phyloP scores from a whole-genome alignment of 345 rosid species.

The Xanthoceras sorbifolium region DNA sequence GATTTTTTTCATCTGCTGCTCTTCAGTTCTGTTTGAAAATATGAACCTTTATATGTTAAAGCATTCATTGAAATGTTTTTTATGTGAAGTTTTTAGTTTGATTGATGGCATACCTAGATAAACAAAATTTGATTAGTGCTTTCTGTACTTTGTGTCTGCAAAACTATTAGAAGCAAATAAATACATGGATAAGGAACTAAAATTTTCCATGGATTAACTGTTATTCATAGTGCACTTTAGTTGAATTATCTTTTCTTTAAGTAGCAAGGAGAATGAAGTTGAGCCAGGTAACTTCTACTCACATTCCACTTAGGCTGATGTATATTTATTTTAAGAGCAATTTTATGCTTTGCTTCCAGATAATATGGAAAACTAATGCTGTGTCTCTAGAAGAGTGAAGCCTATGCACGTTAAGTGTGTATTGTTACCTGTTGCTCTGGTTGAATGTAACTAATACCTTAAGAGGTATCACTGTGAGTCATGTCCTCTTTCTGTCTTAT shows the following conservation, averaged over 20 bases:
- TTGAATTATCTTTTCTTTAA: neutral
- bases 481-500: neutral
- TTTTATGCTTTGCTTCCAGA: neutral
- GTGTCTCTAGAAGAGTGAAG: neutral
- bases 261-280: neutral
- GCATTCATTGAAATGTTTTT: neutral
- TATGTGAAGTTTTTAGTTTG: neutral
- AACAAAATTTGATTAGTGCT: slow-evolving; percentile 4
- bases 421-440: neutral
- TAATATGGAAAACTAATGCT: neutral
- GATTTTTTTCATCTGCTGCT: slow-evolving; percentile 1
- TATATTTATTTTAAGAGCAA: neutral
- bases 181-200: neutral
- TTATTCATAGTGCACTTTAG: neutral
- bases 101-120: neutral
- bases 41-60: neutral
- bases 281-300: neutral
- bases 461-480: neutral
- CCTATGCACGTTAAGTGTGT: neutral
- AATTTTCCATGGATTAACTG: neutral
- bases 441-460: neutral
- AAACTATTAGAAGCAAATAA: neutral
- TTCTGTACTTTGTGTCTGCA: neutral
- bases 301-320: neutral
- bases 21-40: neutral